Conservation (phyloP, 75 land plant genomes). For the Cryptomeria japonica region DNA sequence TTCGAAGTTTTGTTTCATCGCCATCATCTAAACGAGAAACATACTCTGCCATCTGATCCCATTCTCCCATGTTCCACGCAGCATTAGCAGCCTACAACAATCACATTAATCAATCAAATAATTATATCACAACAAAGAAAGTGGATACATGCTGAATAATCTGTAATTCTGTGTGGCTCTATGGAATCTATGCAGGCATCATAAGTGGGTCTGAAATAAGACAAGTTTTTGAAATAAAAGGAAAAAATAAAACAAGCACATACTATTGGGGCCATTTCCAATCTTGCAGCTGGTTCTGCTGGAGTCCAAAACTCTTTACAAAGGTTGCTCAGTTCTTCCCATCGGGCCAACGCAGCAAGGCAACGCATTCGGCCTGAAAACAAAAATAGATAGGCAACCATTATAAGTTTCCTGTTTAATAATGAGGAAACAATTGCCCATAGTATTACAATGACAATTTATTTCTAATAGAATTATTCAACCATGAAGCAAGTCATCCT, state of each 20-base stretch:
- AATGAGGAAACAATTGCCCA: not conserved
- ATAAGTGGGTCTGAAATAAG: not conserved
- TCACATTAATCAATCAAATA: not conserved
- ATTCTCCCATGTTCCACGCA: slow-evolving; percentile 99
- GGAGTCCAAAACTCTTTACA: slow-evolving; percentile 95
- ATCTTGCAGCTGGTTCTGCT: slow-evolving; percentile 84
- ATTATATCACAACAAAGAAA: not conserved
- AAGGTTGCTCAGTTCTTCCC: slow-evolving; percentile 96
- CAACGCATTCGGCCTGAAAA: slow-evolving; percentile 93
- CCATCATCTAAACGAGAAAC: slow-evolving; percentile 94
- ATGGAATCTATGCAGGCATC: not conserved
- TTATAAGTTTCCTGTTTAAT: not conserved
- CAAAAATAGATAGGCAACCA: not conserved
- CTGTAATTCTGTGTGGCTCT: not conserved
- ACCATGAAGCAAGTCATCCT: not conserved
- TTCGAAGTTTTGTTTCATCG: slow-evolving; percentile 73
- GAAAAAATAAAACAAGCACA: not conserved
- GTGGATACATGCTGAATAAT: not conserved
- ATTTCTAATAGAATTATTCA: not conserved
- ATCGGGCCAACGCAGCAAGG: slow-evolving; percentile 96
- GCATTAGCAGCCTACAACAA: slow-evolving; percentile 92
- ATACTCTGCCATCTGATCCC: slow-evolving; percentile 99
- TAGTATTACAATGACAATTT: not conserved
- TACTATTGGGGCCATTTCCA: slow-evolving; percentile 99
- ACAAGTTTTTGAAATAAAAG: not conserved